Evolutionary conservation across 2,329 filamentous ascomycete genomes (phyloP).

Genomic region (Microdochium nivale): DNA sequence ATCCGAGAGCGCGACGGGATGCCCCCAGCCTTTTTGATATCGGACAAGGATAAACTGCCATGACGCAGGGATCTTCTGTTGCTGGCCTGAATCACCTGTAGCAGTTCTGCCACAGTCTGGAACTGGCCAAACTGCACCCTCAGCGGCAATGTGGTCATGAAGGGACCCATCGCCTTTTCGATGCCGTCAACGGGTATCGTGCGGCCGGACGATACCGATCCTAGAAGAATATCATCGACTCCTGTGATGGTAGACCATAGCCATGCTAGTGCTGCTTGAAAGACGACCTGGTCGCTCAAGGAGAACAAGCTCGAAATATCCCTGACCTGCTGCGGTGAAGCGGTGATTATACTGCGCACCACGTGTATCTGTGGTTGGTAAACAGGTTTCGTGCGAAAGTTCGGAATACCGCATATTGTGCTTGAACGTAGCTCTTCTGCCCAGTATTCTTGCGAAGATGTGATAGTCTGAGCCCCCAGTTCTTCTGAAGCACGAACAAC

Average conservation of each 20-base stretch:
- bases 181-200: constrained; percentile 62
- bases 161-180: constrained; percentile 71
- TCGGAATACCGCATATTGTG: constrained; percentile 47
- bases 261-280: constrained; percentile 63
- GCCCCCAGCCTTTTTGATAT: constrained; percentile 57
- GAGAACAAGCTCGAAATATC: constrained; percentile 27
- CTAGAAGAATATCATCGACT: constrained; percentile 59
- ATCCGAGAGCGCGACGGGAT: constrained; percentile 46
- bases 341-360: constrained; percentile 5
- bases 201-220: constrained; percentile 74
- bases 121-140: constrained; percentile 50
- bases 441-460: constrained; percentile 58
- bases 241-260: constrained; percentile 59
- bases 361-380: constrained; percentile 14
- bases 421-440: constrained; percentile 51
- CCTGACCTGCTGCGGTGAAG: constrained; percentile 16
- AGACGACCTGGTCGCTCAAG: constrained; percentile 60
- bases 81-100: constrained; percentile 53
- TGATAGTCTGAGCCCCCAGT: constrained; percentile 17
- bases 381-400: constrained; percentile 35
- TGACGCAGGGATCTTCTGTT: constrained; percentile 61
- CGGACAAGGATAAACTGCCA: constrained; percentile 52
- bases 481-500: constrained; percentile 39
- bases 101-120: constrained; percentile 47
- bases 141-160: constrained; percentile 66